Conservation (phyloP, 1,139 yeast genomes). For the Yamadazyma friedrichii region DNA sequence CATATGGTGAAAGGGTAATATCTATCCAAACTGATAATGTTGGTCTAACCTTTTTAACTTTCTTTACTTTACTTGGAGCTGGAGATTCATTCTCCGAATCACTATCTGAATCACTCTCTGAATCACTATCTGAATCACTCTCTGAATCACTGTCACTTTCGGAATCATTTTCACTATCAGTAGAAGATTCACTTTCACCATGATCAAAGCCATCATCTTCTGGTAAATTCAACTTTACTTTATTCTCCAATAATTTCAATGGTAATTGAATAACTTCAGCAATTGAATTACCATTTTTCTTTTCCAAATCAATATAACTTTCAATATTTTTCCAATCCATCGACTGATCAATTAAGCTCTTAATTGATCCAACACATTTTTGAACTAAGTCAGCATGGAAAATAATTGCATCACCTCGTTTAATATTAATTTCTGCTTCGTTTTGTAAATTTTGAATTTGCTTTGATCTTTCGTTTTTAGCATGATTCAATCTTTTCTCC, state of each 20-base stretch:
- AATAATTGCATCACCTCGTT: conserved; percentile 74
- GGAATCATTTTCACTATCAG: conserved; percentile 23
- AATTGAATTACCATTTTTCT: conserved; percentile 59
- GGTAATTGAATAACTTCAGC: conserved; percentile 69
- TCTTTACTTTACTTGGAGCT: conserved; percentile 12
- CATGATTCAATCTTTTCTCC: conserved; percentile 68
- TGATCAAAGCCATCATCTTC: conserved; percentile 27
- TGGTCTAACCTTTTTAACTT: conserved; percentile 15
- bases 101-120: conserved; percentile 21
- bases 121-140: conserved; percentile 23
- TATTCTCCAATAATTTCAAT: conserved; percentile 67
- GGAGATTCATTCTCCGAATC: conserved; percentile 14
- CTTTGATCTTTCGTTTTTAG: conserved; percentile 67
- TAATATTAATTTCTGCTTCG: conserved; percentile 63
- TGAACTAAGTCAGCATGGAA: conserved; percentile 70
- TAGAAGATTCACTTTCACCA: conserved; percentile 24
- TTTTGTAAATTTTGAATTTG: conserved; percentile 67
- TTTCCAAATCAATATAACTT: conserved; percentile 67
- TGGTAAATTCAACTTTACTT: conserved; percentile 59
- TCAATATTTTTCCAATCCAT: conserved; percentile 96
- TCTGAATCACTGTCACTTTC: conserved; percentile 25
- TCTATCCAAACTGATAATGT: conserved; percentile 59
- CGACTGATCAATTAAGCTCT: conserved; percentile 68
- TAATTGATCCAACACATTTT: conserved; percentile 67
- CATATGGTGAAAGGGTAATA: conserved; percentile 72